phyloP scores from a whole-genome alignment of 192 early-diverging fungal genomes.

The Linderina pennispora region DNA sequence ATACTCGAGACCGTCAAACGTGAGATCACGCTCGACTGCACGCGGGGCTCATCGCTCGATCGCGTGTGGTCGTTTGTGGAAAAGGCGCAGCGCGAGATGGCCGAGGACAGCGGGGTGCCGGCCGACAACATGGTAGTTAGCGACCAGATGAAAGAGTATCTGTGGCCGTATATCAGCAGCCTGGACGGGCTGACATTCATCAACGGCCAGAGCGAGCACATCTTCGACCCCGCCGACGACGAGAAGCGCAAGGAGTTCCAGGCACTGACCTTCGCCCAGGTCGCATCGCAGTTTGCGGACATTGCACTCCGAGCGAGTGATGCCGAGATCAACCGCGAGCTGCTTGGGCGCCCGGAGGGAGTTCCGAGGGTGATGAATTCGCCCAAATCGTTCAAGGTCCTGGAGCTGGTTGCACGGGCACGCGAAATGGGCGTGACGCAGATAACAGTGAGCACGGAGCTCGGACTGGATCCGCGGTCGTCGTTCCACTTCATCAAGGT shows the following conservation, averaged over 20 bases:
- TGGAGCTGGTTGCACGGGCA: conserved; percentile 21
- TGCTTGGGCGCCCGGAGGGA: conserved; percentile 33
- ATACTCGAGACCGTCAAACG: conserved; percentile 20
- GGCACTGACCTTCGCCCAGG: not conserved
- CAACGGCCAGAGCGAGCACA: not conserved
- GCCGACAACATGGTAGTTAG: conserved; percentile 1
- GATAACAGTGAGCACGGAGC: conserved; percentile 6
- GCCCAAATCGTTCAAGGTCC: conserved; percentile 1
- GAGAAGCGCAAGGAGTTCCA: conserved; percentile 3
- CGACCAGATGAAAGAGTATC: conserved; percentile 10
- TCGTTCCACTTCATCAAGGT: conserved; percentile 36
- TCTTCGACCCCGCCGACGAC: conserved; percentile 6
- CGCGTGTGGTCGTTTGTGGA: conserved; percentile 27
- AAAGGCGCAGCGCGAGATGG: conserved; percentile 15
- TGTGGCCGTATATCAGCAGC: conserved; percentile 30
- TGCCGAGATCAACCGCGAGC: conserved; percentile 14
- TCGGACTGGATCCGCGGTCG: conserved; percentile 24
- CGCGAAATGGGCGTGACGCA: conserved; percentile 32
- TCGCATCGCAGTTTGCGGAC: conserved; percentile 12
- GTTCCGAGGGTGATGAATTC: conserved; percentile 11
- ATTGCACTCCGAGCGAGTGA: conserved; percentile 15
- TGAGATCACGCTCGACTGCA: conserved; percentile 37
- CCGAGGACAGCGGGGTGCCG: conserved; percentile 2
- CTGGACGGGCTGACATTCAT: conserved; percentile 17
- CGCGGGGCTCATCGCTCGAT: conserved; percentile 18